Base-by-base conservation (phyloP, 2,329 filamentous ascomycete species). In the Fusarium goolgardi region DNA sequence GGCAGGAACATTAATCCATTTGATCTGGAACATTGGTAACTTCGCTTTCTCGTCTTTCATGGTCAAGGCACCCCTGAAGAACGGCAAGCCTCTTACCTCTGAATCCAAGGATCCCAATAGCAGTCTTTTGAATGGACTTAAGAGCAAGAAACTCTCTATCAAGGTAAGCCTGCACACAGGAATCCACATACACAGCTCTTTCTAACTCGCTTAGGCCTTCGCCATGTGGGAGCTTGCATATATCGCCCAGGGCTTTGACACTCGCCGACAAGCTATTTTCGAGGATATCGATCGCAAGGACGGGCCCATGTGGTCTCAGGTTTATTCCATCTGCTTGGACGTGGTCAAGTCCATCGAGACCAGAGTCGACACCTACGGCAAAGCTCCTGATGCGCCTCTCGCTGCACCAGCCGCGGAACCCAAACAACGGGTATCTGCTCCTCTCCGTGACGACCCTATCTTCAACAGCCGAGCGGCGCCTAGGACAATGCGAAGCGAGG, bases 91-190 rank as follows among this genome's bases (percentile, higher is more conserved):
- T 6, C 85, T 98, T 57, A 97, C 93, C 1, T 86, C 87, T 20
- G 92, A 95, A 70, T 92, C 93, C 18, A 96, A 92, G 75, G 94
- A 97, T 77, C 93, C 95, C 1, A 98, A 97, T 74, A 94, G 93
- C 35, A 97, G 92, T 75, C 83, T 98, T 29, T 78, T 98, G 49
- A 93, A 90, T 58, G 95, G 95, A 0, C 78, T 98, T 45, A 94
- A 90, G 76, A 90, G 90, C 68, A 96, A 94, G 80, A 96, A 95
- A 77, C 84, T 92, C 11, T 84, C 92, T 12, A 88, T 92, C 63
- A 90, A 88, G 79, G 90, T 91, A 80, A 72, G 83, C 76, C 34
- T 10, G 18, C 35, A 13, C 4, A 13, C 13, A 21, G 5, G 13
- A 27, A 6, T 15, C 34, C 10, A 10, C 10, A n/a, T 23, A 6